These are phyloP conservation scores for Epichloe aotearoae DNA, from an alignment of 2,329 filamentous ascomycete genomes.

Conservation along the genomic window DNA sequence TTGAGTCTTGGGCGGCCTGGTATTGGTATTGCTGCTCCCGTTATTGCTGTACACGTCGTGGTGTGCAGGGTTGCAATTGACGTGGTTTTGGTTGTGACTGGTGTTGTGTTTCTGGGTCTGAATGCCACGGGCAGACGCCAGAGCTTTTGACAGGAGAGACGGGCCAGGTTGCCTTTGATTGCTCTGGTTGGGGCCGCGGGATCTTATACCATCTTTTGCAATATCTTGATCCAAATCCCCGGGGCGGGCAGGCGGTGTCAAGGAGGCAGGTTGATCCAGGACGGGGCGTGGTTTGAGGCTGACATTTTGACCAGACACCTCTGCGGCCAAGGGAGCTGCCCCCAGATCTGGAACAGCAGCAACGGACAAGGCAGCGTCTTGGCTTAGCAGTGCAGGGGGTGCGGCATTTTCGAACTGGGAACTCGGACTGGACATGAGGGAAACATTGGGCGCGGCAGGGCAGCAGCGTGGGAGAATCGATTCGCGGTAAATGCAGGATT, in stretches of 20 bases:
- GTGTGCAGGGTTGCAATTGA: neutral
- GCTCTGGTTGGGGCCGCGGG: slow-evolving; percentile 26
- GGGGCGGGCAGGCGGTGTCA: slow-evolving; percentile 1
- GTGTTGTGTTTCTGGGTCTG: slow-evolving; percentile 7
- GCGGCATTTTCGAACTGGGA: slow-evolving; percentile 41
- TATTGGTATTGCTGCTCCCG: neutral
- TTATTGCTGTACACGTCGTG: neutral
- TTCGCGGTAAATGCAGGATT: slow-evolving; percentile 11
- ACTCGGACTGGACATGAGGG: slow-evolving; percentile 43
- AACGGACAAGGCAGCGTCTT: neutral
- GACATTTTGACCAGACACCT: slow-evolving; percentile 9
- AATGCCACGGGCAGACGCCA: slow-evolving; percentile 45
- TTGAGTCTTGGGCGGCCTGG: neutral
- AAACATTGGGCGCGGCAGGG: slow-evolving; percentile 35
- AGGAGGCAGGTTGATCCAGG: slow-evolving; percentile 1
- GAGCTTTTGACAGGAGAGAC: slow-evolving; percentile 43
- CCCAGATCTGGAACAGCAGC: slow-evolving; percentile 4
- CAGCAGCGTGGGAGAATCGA: slow-evolving; percentile 12
- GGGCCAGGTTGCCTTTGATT: slow-evolving; percentile 28
- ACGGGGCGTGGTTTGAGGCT: slow-evolving; percentile 1
- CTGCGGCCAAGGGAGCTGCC: slow-evolving; percentile 1
- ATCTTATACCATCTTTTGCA: slow-evolving; percentile 28
- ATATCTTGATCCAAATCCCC: slow-evolving; percentile 1
- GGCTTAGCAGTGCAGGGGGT: slow-evolving; percentile 32
- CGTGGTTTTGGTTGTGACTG: neutral